Evolutionary conservation across 1,284 basidiomycete species (phyloP), one percentile per base, ranked within the genome.

Genomic region (Ustilago bromivora): DNA sequence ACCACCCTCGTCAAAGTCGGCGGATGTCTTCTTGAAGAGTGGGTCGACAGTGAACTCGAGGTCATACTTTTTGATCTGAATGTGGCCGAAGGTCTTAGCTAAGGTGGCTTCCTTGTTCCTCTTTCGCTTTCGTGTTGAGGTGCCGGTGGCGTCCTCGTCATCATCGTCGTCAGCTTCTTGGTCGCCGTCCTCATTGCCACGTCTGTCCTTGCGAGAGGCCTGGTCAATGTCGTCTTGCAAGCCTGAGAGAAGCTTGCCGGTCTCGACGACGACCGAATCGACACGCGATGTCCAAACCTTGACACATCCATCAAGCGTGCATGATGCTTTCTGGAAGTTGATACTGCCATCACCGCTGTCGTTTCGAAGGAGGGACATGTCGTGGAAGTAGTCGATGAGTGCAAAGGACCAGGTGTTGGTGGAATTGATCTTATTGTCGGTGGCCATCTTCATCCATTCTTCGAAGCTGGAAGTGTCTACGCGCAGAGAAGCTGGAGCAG

Each of bases 361-460:
- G 49, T 80, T 81, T n/a, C 82, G 91, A 46, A 99, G 89, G n/a
- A 99, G 90, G 11, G 94, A 95, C 92, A 98, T 95, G 87, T 99
- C 96, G 83, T 98, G 95, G 86, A 99, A 99, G 86, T 99, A 99
- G 88, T 99, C 97, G 79, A 99, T 99, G 55, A 99, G 90, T 3
- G 95, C 95, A 83, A 98, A 95, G 82, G 92, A 94, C 97, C 97
- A 99, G 31, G 96, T 96, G 86, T 99, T 99, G 52, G 92, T 92
- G 1, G 94, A 92, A 76, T 96, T 99, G 88, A 99, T 98, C 96
- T 99, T 99, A 87, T 98, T 98, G 86, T 98, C 97, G 7, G 96
- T 98, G 1, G 96, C 96, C 91, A 99, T 93, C 89, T 98, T 99
- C 96, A 99, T 99, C 96, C 97, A 99, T 86, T 99, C 95, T 86